Base-by-base conservation (phyloP, 306 rosid species). In the Casuarina cunninghamiana region DNA sequence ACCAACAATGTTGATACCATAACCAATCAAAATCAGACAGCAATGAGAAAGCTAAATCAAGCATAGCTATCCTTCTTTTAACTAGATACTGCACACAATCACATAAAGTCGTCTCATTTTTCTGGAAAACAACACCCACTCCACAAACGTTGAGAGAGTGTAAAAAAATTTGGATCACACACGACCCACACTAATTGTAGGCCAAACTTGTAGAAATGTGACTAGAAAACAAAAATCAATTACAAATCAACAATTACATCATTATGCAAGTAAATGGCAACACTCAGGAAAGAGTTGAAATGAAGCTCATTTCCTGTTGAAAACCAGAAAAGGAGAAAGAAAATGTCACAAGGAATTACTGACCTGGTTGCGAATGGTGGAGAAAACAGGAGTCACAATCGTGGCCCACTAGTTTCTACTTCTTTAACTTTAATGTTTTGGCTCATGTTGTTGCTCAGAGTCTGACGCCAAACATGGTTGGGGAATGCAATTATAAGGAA, bases 1-100 rank as follows among this genome's bases (percentile, higher is more conserved):
- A 15, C 45, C 57, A 45, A 75, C 57, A 15, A 58, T 26, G 32
- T 26, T 26, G 53, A 50, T 50, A 15, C 53, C 11, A 55, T 5
- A 9, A 9, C 10, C 8, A 44, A 44, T 6, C 9, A 44, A 44
- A 44, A 44, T 44, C 48, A 44, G 48, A 44, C 5, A 5, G 48
- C 48, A 5, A 44, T 1, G 48, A 8, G 48, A 44, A 32, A 11
- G 49, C 7, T 26, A 41, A 26, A 42, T 57, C 7, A 4, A 57
- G 43, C 44, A 61, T 5, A 74, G 21, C 77, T 54, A 60, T 2
- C 44, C 37, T 21, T 74, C 45, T 19, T 61, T 74, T 38, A 57
- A 12, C 54, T 44, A 15, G 57, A 32, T 35, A 65, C 42, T 21
- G 68, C n/a, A 12, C 1, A 41, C 15, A 68, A 35, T 41, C 45